Evolutionary conservation across 768 basidiomycete species (phyloP).

Genomic region (Strobilomyces dryophilus): DNA sequence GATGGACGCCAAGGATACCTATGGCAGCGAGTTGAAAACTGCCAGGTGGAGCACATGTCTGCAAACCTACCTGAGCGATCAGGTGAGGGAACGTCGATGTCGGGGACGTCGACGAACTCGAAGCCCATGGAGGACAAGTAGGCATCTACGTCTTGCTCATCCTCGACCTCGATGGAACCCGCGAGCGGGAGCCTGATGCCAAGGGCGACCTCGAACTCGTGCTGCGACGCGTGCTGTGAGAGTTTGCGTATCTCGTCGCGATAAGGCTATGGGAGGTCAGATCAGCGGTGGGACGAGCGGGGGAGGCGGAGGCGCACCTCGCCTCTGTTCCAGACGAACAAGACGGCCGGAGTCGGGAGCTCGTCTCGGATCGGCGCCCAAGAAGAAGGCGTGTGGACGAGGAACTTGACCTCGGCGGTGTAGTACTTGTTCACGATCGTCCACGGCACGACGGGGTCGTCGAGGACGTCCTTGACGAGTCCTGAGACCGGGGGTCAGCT

Average conservation of each 20-base stretch:
- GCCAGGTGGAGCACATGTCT: not conserved
- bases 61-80: slow-evolving; percentile 18
- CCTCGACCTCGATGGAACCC: slow-evolving; percentile 31
- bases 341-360: slow-evolving; percentile 53
- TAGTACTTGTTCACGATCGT: slow-evolving; percentile 81
- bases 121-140: slow-evolving; percentile 69
- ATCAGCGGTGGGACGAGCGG: not conserved
- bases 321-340: slow-evolving; percentile 67
- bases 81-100: slow-evolving; percentile 1
- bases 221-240: slow-evolving; percentile 42
- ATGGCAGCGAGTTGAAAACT: slow-evolving; percentile 1
- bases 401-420: slow-evolving; percentile 69
- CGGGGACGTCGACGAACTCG: slow-evolving; percentile 60
- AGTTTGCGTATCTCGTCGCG: slow-evolving; percentile 51
- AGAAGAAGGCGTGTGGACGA: slow-evolving; percentile 43
- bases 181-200: slow-evolving; percentile 52
- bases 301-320: slow-evolving; percentile 44
- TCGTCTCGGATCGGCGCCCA: slow-evolving; percentile 39
- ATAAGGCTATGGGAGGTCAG: slow-evolving; percentile 45
- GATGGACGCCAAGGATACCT: slow-evolving; percentile 56
- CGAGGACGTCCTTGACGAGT: slow-evolving; percentile 19
- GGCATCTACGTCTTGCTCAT: slow-evolving; percentile 56
- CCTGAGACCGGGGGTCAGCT: slow-evolving; percentile 21
- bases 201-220: slow-evolving; percentile 67
- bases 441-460: slow-evolving; percentile 51